phyloP scores from a whole-genome alignment of 2,329 filamentous ascomycete genomes.

The Calonectria pseudoreteaudii region DNA sequence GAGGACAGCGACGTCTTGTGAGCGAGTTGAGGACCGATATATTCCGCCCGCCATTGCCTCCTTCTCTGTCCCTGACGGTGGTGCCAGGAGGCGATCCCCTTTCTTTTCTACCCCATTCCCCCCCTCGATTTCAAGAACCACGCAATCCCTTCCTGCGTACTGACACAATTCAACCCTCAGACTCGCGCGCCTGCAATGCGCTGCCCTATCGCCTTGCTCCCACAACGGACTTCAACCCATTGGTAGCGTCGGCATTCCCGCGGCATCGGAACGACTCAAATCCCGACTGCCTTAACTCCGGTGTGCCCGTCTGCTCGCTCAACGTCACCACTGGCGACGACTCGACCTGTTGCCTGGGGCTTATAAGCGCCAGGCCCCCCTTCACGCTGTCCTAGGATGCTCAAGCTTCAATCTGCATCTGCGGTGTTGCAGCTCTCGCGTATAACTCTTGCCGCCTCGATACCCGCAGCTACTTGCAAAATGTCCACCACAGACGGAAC shows the following conservation, averaged over 20 bases:
- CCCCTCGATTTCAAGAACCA: neutral
- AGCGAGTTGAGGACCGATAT: slow-evolving; percentile 36
- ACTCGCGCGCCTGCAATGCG: slow-evolving; percentile 31
- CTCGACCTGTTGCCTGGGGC: slow-evolving; percentile 33
- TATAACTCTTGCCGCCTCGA: slow-evolving; percentile 48
- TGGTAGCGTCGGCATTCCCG: slow-evolving; percentile 14
- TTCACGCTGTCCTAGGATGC: slow-evolving; percentile 53
- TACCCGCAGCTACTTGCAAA: slow-evolving; percentile 39
- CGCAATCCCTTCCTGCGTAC: neutral
- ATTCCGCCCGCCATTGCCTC: slow-evolving; percentile 33
- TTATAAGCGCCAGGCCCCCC: slow-evolving; percentile 37
- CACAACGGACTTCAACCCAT: slow-evolving; percentile 34
- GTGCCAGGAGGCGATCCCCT: neutral
- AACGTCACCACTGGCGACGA: slow-evolving; percentile 40
- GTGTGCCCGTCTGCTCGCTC: slow-evolving; percentile 19
- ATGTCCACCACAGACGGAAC: slow-evolving; percentile 50
- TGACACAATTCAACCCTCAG: neutral
- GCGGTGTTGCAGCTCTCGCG: slow-evolving; percentile 56
- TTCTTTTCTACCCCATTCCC: neutral
- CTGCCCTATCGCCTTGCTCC: slow-evolving; percentile 17
- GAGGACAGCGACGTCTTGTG: neutral
- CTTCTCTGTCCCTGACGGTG: neutral
- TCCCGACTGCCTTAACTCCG: slow-evolving; percentile 44
- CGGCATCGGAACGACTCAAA: slow-evolving; percentile 38
- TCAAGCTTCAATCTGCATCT: slow-evolving; percentile 55